A percentile compares a stretch with the other conserved stretches of the same genome.
Conservation (phyloP, 257 asterid genomes). For the Thymus quinquecostatus region DNA sequence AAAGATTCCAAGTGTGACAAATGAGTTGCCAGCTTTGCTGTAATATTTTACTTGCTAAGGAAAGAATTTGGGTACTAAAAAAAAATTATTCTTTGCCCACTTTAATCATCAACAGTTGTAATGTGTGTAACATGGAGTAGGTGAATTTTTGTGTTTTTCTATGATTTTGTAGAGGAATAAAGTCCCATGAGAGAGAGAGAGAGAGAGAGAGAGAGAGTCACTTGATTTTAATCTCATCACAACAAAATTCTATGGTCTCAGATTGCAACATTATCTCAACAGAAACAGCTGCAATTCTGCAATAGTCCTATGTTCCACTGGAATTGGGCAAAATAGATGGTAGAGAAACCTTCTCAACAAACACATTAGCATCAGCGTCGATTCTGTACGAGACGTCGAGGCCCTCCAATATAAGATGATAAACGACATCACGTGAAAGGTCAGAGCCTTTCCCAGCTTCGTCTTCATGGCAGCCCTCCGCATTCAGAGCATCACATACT, state of each 20-base stretch:
- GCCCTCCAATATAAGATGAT: constrained; percentile 78
- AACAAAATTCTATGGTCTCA: neutral
- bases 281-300: neutral
- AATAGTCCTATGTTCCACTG: neutral
- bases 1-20: constrained; percentile 3
- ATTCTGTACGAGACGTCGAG: constrained; percentile 74
- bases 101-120: neutral
- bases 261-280: neutral
- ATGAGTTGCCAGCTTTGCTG: constrained; percentile 27
- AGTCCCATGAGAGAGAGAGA: neutral
- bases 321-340: constrained; percentile 26
- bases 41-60: neutral
- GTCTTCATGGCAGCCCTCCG: constrained; percentile 35
- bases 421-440: constrained; percentile 36
- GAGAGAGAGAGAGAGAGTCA: neutral
- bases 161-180: no score
- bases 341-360: constrained; percentile 58
- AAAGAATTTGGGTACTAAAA: constrained; percentile 3
- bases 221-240: neutral
- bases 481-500: constrained; percentile 4
- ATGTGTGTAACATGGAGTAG: neutral
- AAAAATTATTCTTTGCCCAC: constrained; percentile 2
- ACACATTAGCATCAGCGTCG: constrained; percentile 55
- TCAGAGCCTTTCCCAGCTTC: constrained; percentile 30
- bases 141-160: neutral